Conservation (phyloP, 2,329 filamentous ascomycete species). For the Drechmeria coniospora region DNA sequence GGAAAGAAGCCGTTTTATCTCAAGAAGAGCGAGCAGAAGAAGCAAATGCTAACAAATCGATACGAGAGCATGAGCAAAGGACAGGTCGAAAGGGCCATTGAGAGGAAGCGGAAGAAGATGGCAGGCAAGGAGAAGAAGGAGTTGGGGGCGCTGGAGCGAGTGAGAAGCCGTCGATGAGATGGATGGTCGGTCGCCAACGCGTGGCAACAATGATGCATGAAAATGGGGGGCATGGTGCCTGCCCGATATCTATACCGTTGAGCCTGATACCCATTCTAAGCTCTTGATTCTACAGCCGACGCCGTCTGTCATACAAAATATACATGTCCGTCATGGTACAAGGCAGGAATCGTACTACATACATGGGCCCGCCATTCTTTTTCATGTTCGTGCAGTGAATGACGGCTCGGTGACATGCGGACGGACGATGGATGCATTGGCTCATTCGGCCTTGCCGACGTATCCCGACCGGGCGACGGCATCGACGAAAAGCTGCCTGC, state of each 20-base stretch:
- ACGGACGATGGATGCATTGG: too few species aligned
- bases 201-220: not conserved
- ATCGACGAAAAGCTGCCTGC: conserved; percentile 61
- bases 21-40: conserved; percentile 86
- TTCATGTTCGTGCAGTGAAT: conserved; percentile 2
- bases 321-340: too few species aligned
- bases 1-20: conserved; percentile 90
- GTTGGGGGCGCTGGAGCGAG: conserved; percentile 29
- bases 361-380: too few species aligned
- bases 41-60: conserved; percentile 61
- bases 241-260: too few species aligned
- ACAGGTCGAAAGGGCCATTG: conserved; percentile 71
- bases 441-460: conserved; percentile 3
- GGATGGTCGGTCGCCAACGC: not conserved
- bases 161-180: conserved; percentile 4
- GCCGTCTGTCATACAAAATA: too few species aligned
- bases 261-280: conserved; percentile 1
- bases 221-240: not conserved
- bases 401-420: too few species aligned
- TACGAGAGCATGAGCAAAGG: conserved; percentile 74
- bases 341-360: too few species aligned
- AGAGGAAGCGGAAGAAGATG: conserved; percentile 80
- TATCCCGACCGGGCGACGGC: conserved; percentile 27
- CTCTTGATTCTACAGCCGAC: conserved; percentile 1
- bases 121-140: conserved; percentile 71